Evolutionary conservation across 495 filamentous ascomycete genomes (phyloP).

Genomic region (Clohesyomyces aquaticus): DNA sequence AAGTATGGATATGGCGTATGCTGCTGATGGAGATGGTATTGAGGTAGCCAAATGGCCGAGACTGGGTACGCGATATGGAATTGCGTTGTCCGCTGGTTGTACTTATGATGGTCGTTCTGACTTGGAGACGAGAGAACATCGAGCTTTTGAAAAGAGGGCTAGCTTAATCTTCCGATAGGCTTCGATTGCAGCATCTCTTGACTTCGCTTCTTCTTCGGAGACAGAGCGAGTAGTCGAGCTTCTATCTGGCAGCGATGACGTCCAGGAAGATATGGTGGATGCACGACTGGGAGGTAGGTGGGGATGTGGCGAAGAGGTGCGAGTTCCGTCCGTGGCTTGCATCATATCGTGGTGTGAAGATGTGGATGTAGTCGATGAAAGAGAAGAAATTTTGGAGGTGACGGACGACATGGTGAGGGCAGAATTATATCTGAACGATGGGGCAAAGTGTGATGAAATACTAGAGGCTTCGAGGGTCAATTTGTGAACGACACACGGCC

Average conservation of each 20-base stretch:
- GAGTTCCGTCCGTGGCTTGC: neutral
- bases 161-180: slow-evolving; percentile 36
- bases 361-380: slow-evolving; percentile 9
- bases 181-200: slow-evolving; percentile 32
- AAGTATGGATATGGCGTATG: no score
- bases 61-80: no score
- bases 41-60: no score
- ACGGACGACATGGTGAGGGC: slow-evolving; percentile 1
- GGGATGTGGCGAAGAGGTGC: slow-evolving; percentile 9
- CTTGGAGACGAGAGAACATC: neutral
- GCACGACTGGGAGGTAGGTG: slow-evolving; percentile 23
- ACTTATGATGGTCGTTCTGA: neutral
- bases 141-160: slow-evolving; percentile 29
- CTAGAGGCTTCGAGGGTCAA: neutral
- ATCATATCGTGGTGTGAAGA: slow-evolving; percentile 18
- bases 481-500: slow-evolving; percentile 27
- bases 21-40: no score
- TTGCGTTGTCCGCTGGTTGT: no score
- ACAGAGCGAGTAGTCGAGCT: slow-evolving; percentile 1
- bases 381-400: neutral
- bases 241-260: slow-evolving; percentile 20
- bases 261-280: slow-evolving; percentile 31
- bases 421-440: neutral
- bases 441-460: neutral
- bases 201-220: slow-evolving; percentile 9